Evolutionary conservation across 1,284 basidiomycete species (phyloP).

Genomic region (Ustilago loliicola): DNA sequence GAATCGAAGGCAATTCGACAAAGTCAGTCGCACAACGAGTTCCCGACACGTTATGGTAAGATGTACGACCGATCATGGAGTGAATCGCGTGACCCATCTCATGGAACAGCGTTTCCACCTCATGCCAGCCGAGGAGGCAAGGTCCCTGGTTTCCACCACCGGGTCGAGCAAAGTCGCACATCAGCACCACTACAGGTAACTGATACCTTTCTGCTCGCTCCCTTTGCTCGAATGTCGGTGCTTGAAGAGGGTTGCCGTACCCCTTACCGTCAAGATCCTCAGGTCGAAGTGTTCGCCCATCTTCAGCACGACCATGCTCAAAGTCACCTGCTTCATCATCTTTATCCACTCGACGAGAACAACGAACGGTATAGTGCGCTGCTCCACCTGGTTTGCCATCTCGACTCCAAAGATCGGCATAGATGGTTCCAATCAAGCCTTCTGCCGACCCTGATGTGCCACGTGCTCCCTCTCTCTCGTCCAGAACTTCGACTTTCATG

Average conservation of each 20-base stretch:
- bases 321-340: slow-evolving; percentile 84
- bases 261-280: slow-evolving; percentile 34
- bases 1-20: slow-evolving; percentile 95
- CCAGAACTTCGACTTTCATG: slow-evolving; percentile 90
- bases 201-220: slow-evolving; percentile 76
- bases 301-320: slow-evolving; percentile 71
- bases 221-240: slow-evolving; percentile 73
- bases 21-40: slow-evolving; percentile 99
- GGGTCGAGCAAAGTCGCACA: slow-evolving; percentile 87
- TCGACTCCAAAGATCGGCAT: slow-evolving; percentile 89
- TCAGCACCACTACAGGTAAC: slow-evolving; percentile 88
- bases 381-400: slow-evolving; percentile 89
- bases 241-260: slow-evolving; percentile 53
- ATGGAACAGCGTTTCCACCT: slow-evolving; percentile 94
- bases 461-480: slow-evolving; percentile 80
- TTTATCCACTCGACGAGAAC: slow-evolving; percentile 89
- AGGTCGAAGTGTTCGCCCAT: slow-evolving; percentile 45
- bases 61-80: slow-evolving; percentile 98
- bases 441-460: slow-evolving; percentile 25
- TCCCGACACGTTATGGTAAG: slow-evolving; percentile 97
- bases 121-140: slow-evolving; percentile 88
- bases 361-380: slow-evolving; percentile 96
- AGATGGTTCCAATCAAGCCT: slow-evolving; percentile 88
- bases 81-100: slow-evolving; percentile 99
- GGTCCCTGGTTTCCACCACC: slow-evolving; percentile 77